Evolutionary conservation across 2,329 filamentous ascomycete species (phyloP).

Genomic region (Aspergillus quadricinctus): DNA sequence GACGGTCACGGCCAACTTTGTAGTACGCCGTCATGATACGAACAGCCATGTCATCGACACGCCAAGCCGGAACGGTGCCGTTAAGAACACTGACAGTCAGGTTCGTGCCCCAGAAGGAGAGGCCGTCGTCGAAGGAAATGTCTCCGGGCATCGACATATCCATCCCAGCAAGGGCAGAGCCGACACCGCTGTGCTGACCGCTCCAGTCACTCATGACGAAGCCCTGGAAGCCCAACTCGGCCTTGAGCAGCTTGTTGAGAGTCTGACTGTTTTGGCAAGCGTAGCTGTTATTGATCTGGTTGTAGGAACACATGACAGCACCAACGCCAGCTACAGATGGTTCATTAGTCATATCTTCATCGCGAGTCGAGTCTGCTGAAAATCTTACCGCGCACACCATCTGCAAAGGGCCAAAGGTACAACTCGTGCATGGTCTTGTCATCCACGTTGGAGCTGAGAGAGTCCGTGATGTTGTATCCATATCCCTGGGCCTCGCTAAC

Average conservation of each 20-base stretch:
- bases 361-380: not conserved
- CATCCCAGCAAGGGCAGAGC: constrained; percentile 62
- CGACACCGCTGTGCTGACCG: constrained; percentile 68
- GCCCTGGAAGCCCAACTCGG: constrained; percentile 72
- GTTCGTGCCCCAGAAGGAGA: constrained; percentile 79
- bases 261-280: constrained; percentile 60
- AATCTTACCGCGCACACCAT: constrained; percentile 52
- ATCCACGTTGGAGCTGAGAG: constrained; percentile 57
- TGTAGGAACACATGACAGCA: constrained; percentile 69
- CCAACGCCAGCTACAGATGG: constrained; percentile 52
- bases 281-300: constrained; percentile 66
- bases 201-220: constrained; percentile 70
- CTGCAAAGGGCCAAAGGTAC: constrained; percentile 65
- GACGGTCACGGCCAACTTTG: constrained; percentile 55
- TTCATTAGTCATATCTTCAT: not conserved
- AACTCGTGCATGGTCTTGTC: constrained; percentile 61
- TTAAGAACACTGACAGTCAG: constrained; percentile 84
- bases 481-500: constrained; percentile 53
- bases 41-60: constrained; percentile 87
- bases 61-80: constrained; percentile 80
- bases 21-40: constrained; percentile 68
- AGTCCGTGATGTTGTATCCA: constrained; percentile 61
- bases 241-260: constrained; percentile 61
- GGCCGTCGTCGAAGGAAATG: constrained; percentile 67
- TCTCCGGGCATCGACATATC: constrained; percentile 88